These are phyloP conservation scores for Solanum rostratum DNA, from an alignment of 257 asterid species.

Conservation along the genomic window DNA sequence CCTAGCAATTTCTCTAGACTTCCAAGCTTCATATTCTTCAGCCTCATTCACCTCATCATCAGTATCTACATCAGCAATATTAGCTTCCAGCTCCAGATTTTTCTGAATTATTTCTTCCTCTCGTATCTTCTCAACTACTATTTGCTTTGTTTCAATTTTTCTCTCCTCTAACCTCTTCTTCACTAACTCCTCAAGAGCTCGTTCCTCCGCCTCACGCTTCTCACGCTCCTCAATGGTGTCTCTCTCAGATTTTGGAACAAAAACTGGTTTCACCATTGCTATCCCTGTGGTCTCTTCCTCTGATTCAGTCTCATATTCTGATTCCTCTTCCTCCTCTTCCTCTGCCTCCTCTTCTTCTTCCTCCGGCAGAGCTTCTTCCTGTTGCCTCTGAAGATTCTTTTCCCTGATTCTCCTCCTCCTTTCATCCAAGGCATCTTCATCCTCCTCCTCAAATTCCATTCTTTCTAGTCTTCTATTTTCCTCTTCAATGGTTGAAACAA, in stretches of 20 bases:
- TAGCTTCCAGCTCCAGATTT: constrained; percentile 59
- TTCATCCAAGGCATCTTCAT: constrained; percentile 77
- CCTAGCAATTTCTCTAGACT: constrained; percentile 85
- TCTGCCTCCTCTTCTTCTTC: constrained; percentile 67
- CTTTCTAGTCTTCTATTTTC: constrained; percentile 55
- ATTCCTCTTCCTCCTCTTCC: constrained; percentile 52
- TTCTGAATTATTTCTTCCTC: constrained; percentile 78
- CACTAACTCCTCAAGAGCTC: constrained; percentile 61
- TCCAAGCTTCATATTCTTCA: constrained; percentile 96
- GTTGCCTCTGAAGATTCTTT: constrained; percentile 55
- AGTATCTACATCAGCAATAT: constrained; percentile 82
- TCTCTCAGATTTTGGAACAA: constrained; percentile 66
- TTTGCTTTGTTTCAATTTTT: constrained; percentile 63
- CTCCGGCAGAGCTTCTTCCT: constrained; percentile 68
- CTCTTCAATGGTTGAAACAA: constrained; percentile 79
- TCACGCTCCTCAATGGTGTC: constrained; percentile 89
- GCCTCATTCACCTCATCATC: constrained; percentile 89
- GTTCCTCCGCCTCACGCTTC: constrained; percentile 82
- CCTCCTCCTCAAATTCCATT: constrained; percentile 64
- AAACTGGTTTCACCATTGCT: constrained; percentile 76
- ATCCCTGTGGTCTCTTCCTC: constrained; percentile 63
- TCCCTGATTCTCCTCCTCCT: constrained; percentile 68
- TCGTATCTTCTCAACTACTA: constrained; percentile 75
- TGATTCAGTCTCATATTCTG: constrained; percentile 87
- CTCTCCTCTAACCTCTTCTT: constrained; percentile 71